phyloP scores from a whole-genome alignment of 768 basidiomycete species.

The Tricholoma sp. region DNA sequence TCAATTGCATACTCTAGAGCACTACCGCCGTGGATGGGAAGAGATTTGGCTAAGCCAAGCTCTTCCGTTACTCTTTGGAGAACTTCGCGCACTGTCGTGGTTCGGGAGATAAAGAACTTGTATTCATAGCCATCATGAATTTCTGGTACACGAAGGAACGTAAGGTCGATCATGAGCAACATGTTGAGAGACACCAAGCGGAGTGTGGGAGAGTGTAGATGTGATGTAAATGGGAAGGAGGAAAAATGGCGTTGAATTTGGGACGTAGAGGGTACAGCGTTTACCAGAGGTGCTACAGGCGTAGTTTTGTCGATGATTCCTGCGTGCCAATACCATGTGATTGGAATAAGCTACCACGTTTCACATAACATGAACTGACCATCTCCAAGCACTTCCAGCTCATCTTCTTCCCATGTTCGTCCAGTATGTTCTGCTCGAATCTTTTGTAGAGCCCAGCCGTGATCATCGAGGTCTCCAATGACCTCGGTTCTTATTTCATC shows the following conservation, averaged over 20 bases:
- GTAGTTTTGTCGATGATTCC: constrained; percentile 44
- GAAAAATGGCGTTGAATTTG: constrained; percentile 53
- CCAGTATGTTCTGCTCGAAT: constrained; percentile 56
- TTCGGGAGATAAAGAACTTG: constrained; percentile 58
- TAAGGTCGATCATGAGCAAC: constrained; percentile 43
- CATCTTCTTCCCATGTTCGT: constrained; percentile 65
- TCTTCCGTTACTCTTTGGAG: constrained; percentile 50
- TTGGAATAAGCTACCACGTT: not conserved
- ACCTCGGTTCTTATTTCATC: constrained; percentile 50
- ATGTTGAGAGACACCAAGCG: constrained; percentile 72
- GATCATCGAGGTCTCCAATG: constrained; percentile 50
- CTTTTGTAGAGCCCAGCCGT: constrained; percentile 66
- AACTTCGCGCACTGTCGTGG: constrained; percentile 50
- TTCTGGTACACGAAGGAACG: constrained; percentile 68
- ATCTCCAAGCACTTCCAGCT: constrained; percentile 58
- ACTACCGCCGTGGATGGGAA: constrained; percentile 66
- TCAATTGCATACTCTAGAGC: constrained; percentile 70
- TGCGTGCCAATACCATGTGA: constrained; percentile 17
- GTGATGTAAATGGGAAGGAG: constrained; percentile 61
- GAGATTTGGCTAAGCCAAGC: constrained; percentile 60
- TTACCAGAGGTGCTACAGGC: constrained; percentile 49
- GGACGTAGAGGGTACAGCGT: constrained; percentile 30
- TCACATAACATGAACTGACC: constrained; percentile 31
- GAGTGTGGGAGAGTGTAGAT: constrained; percentile 59
- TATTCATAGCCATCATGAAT: constrained; percentile 69